Conservation (phyloP, 495 filamentous ascomycete species). For the Neurospora sp. region DNA sequence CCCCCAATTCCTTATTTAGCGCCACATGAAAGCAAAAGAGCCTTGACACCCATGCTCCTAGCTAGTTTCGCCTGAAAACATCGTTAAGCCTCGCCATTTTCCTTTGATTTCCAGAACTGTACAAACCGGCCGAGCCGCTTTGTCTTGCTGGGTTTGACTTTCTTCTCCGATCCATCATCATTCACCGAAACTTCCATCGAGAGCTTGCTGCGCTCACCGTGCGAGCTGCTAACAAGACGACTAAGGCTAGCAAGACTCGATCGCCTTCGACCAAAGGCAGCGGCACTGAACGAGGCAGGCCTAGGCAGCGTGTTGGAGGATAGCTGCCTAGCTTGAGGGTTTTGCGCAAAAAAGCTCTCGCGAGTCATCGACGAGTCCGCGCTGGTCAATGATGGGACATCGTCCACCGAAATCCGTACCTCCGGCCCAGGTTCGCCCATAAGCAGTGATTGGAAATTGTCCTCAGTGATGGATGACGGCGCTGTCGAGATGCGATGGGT, state of each 20-base stretch:
- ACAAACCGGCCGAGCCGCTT: conserved; percentile 71
- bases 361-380: conserved; percentile 80
- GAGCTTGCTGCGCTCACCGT: conserved; percentile 72
- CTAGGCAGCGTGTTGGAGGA: conserved; percentile 27
- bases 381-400: conserved; percentile 79
- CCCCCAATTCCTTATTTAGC: conserved; percentile 1
- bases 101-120: conserved; percentile 68
- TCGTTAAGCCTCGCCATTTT: conserved; percentile 13
- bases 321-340: conserved; percentile 31
- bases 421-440: conserved; percentile 55
- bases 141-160: conserved; percentile 55
- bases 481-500: conserved; percentile 61
- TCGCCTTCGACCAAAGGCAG: conserved; percentile 61
- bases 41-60: not conserved
- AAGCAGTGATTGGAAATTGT: conserved; percentile 50
- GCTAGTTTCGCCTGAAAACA: not conserved
- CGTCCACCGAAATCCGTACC: conserved; percentile 67
- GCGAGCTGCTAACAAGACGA: conserved; percentile 66
- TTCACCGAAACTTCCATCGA: conserved; percentile 51
- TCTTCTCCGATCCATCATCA: conserved; percentile 48
- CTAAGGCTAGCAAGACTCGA: conserved; percentile 80
- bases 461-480: conserved; percentile 59
- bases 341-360: conserved; percentile 37
- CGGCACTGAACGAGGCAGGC: conserved; percentile 58
- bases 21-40: not conserved